Evolutionary conservation across 2,329 filamentous ascomycete species (phyloP).

Genomic region (Shiraia sp.): DNA sequence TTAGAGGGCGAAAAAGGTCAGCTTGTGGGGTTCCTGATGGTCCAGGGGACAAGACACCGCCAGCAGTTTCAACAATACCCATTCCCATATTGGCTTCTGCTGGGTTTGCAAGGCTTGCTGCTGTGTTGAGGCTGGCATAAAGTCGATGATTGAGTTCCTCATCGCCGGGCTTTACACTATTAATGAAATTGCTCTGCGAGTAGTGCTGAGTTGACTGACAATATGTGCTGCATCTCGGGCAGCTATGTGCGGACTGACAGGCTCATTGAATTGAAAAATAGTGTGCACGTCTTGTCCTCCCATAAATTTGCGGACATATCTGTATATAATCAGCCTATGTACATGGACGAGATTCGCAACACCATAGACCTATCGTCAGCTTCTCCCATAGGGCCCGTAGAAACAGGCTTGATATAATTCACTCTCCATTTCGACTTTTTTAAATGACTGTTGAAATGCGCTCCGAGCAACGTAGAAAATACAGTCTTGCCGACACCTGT

Average conservation of each 20-base stretch:
- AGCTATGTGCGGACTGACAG: conserved; percentile 78
- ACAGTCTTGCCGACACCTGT: conserved; percentile 87
- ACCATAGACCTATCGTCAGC: conserved; percentile 67
- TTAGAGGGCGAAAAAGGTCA: conserved; percentile 74
- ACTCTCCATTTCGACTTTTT: conserved; percentile 45
- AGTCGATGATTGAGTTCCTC: conserved; percentile 24
- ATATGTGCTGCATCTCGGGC: conserved; percentile 48
- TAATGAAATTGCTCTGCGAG: background rate
- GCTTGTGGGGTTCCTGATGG: conserved; percentile 78
- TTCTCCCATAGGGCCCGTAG: conserved; percentile 71
- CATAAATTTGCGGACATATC: conserved; percentile 66
- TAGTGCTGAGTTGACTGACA: conserved; percentile 15
- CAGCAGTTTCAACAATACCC: conserved; percentile 78
- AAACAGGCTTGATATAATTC: conserved; percentile 79
- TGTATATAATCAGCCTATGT: conserved; percentile 34
- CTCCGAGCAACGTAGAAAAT: conserved; percentile 72
- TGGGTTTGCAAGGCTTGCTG: conserved; percentile 8
- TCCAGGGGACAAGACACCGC: conserved; percentile 77
- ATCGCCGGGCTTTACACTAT: conserved; percentile 27
- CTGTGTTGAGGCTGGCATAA: conserved; percentile 15
- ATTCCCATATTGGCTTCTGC: conserved; percentile 14
- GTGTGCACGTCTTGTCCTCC: conserved; percentile 59
- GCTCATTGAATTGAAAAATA: conserved; percentile 72
- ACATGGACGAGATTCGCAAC: background rate
- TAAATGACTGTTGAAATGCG: conserved; percentile 48